phyloP scores from a whole-genome alignment of 768 basidiomycete species.

The Pholiota microspora region DNA sequence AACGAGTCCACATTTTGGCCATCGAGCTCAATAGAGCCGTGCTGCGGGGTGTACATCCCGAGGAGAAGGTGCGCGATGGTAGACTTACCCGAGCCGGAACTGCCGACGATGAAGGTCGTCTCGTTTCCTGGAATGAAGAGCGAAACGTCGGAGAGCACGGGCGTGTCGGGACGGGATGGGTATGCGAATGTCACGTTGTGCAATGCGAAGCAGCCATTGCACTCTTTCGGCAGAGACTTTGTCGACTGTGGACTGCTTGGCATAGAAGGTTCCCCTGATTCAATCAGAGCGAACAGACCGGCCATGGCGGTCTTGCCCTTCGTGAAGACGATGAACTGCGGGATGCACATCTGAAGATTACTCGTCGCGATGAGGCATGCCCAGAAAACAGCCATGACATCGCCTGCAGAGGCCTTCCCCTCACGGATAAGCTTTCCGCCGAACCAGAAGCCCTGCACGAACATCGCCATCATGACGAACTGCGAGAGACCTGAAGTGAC shows the following conservation, averaged over 20 bases:
- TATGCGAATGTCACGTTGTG: constrained; percentile 79
- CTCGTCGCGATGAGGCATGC: constrained; percentile 88
- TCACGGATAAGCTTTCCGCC: constrained; percentile 84
- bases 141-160: constrained; percentile 63
- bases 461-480: constrained; percentile 88
- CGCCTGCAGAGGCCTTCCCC: constrained; percentile 63
- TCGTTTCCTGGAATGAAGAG: constrained; percentile 74
- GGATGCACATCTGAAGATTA: constrained; percentile 85
- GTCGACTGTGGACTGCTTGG: background rate
- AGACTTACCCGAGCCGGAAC: constrained; percentile 92
- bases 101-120: constrained; percentile 87
- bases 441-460: constrained; percentile 97
- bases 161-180: constrained; percentile 69
- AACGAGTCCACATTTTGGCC: constrained; percentile 42
- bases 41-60: constrained; percentile 56
- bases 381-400: constrained; percentile 97
- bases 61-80: constrained; percentile 84
- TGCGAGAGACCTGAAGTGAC: constrained; percentile 64
- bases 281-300: constrained; percentile 42
- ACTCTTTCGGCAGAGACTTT: constrained; percentile 34
- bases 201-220: constrained; percentile 75
- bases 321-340: constrained; percentile 71
- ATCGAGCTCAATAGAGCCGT: constrained; percentile 29
- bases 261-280: background rate
- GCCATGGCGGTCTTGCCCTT: constrained; percentile 85